A percentile compares a stretch with the other conserved stretches of the same genome.
Conservation (phyloP, 2,329 filamentous ascomycete species). For the Cytospora paraplurivora region DNA sequence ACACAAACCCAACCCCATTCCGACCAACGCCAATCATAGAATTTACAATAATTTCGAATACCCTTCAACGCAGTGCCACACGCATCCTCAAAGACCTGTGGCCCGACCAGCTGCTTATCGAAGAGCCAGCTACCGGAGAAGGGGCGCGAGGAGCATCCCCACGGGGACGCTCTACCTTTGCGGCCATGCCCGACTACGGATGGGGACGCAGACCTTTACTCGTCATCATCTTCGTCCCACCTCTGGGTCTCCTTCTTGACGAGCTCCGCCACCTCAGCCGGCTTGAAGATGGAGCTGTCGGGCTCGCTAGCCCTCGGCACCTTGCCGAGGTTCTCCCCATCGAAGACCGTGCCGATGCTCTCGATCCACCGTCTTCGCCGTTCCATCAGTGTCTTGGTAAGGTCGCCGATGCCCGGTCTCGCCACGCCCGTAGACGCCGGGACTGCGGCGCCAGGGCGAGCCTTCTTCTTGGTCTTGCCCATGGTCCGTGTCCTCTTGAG, state of each 20-base stretch:
- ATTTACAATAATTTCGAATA: neutral
- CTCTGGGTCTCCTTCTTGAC: constrained; percentile 76
- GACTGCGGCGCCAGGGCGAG: constrained; percentile 71
- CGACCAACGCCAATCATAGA: constrained; percentile 4
- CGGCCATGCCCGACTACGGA: neutral
- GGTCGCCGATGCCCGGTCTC: constrained; percentile 83
- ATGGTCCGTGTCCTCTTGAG: constrained; percentile 93
- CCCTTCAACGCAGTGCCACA: neutral
- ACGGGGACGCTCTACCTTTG: neutral
- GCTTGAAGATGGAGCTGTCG: constrained; percentile 71
- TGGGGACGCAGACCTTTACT: constrained; percentile 34
- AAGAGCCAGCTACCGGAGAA: neutral
- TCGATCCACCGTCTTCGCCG: constrained; percentile 86
- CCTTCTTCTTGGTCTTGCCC: constrained; percentile 91
- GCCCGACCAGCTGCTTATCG: neutral
- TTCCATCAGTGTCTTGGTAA: constrained; percentile 91
- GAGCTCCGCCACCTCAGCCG: constrained; percentile 69
- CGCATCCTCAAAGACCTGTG: neutral
- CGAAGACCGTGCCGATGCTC: constrained; percentile 87
- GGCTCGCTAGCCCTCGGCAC: constrained; percentile 70
- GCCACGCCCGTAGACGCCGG: constrained; percentile 64
- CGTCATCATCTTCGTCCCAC: constrained; percentile 80
- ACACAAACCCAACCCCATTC: neutral
- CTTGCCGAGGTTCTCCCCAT: constrained; percentile 73
- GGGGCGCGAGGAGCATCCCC: neutral